Evolutionary conservation across 2,329 filamentous ascomycete species (phyloP).

Genomic region (Aspergillus fructus): DNA sequence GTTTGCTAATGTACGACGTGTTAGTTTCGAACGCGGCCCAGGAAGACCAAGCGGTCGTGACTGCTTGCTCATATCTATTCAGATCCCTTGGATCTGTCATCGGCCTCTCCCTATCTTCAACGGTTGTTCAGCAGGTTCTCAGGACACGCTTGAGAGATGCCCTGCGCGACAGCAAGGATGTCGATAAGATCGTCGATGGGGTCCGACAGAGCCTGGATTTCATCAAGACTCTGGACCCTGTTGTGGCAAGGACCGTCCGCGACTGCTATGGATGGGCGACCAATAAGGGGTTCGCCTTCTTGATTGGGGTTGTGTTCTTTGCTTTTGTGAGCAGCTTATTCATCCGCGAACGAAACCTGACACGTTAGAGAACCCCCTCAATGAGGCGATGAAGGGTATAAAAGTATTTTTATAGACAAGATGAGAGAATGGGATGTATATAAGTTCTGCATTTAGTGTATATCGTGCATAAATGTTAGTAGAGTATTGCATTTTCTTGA

Average conservation of each 20-base stretch:
- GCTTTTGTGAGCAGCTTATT: conserved; percentile 49
- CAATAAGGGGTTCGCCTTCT: conserved; percentile 52
- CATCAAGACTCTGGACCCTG: conserved; percentile 64
- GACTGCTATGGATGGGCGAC: conserved; percentile 64
- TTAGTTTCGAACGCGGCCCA: conserved; percentile 65
- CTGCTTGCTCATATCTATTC: conserved; percentile 79
- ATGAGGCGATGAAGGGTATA: not conserved
- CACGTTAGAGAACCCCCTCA: conserved; percentile 10
- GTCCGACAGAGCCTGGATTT: conserved; percentile 71
- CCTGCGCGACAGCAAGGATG: conserved; percentile 58
- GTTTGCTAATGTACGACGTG: conserved; percentile 8
- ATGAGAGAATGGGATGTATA: not conserved
- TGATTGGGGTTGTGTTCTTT: conserved; percentile 51
- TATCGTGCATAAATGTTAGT: not conserved
- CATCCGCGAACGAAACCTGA: conserved; percentile 59
- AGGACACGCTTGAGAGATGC: conserved; percentile 55
- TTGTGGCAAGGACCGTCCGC: conserved; percentile 59
- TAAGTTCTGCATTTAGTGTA: not conserved
- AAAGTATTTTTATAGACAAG: not conserved
- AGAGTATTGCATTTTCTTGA: not conserved
- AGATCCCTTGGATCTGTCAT: conserved; percentile 67
- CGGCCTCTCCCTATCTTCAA: conserved; percentile 68
- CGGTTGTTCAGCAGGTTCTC: conserved; percentile 69
- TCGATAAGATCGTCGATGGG: conserved; percentile 64
- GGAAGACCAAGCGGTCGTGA: conserved; percentile 70